Evolutionary conservation across 208 protist species (phyloP), one percentile per base, ranked within the genome.

Genomic region (Trypanosomatidae sp.): DNA sequence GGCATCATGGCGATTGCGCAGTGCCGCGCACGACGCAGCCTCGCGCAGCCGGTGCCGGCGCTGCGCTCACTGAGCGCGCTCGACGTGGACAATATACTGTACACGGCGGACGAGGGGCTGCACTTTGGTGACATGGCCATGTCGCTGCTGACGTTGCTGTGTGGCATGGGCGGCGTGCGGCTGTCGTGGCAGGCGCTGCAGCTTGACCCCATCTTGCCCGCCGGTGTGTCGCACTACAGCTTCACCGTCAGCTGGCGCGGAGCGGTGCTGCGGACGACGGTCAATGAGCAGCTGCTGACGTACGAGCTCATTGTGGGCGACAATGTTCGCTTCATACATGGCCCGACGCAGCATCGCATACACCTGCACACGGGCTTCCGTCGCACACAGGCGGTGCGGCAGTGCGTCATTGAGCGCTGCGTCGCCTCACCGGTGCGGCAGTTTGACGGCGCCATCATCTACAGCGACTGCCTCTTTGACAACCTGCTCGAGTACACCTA

Each of bases 401-500:
- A 57, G 27, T 44, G 85, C 24, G 38, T 44, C 41, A 73, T 94
- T 33, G 71, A 80, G 6, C 77, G 72, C 35, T 46, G 56, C 19
- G 66, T 60, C 18, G 54, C 53, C 18, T 70, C 58, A 19, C 61
- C 54, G 35, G 47, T 72, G 16, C 60, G 61, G 8, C 54, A 77
- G 38, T 85, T 94, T 53, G 85, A 88, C 33, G 85, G 85, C 20
- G 85, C 77, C 35, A 59, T 94, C 45, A 71, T 94, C 40, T 61
- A 83, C 19, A 68, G 53, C 22, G 85, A 94, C 44, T 70, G 61
- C 18, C 54, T 94, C 23, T 87, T 94, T 49, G 57, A 85, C 52
- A 78, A 89, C 55, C 63, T 87, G n/a, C 65, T 81, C 35, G 72
- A 94, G 41, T 82, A 86, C 63, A 88, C 73, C 53, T 94, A 82